phyloP scores from a whole-genome alignment of 257 asterid genomes.

The Ballota nigra region DNA sequence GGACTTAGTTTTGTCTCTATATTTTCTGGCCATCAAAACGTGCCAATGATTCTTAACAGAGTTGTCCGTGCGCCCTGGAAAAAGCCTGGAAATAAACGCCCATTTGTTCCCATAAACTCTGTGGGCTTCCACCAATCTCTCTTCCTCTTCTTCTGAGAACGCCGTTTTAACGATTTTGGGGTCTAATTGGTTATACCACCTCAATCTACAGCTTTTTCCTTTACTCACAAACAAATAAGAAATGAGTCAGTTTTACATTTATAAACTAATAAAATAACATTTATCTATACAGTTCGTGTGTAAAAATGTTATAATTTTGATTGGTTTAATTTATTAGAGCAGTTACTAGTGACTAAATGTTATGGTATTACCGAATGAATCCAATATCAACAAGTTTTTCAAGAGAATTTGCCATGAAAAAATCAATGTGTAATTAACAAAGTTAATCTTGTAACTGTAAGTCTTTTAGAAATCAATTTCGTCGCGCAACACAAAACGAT shows the following conservation, averaged over 20 bases:
- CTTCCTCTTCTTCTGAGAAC: constrained; percentile 48
- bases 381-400: too few relatives aligned
- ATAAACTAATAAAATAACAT: too few relatives aligned
- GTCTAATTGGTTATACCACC: constrained; percentile 59
- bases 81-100: constrained; percentile 44
- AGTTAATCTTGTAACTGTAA: too few relatives aligned
- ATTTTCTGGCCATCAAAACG: constrained; percentile 46
- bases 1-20: constrained; percentile 28
- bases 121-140: constrained; percentile 41
- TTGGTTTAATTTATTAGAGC: too few relatives aligned
- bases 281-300: too few relatives aligned
- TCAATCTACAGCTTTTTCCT: constrained; percentile 61
- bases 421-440: too few relatives aligned
- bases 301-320: too few relatives aligned
- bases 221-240: background rate
- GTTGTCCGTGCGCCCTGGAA: constrained; percentile 57
- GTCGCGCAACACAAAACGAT: too few relatives aligned
- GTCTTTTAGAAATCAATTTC: too few relatives aligned
- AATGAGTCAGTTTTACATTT: background rate
- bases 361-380: too few relatives aligned
- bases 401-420: too few relatives aligned
- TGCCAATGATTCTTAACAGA: constrained; percentile 62
- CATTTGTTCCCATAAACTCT: constrained; percentile 45
- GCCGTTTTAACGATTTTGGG: constrained; percentile 47
- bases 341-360: too few relatives aligned